Evolutionary conservation across 805 yeast species (phyloP).

Genomic region (Danielia reshetovae): DNA sequence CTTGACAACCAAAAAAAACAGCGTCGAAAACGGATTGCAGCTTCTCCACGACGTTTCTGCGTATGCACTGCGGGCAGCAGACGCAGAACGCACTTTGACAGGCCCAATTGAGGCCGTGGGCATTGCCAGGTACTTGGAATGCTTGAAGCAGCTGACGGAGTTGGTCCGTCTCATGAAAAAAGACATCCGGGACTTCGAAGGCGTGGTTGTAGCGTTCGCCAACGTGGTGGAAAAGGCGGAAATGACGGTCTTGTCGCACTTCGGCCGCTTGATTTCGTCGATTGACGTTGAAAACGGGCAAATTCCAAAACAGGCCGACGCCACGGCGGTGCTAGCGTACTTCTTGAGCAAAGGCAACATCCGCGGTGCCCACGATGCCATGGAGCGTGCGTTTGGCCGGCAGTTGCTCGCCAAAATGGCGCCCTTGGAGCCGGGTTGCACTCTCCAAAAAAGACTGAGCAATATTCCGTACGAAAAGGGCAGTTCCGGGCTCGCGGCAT

Average conservation of each 20-base stretch:
- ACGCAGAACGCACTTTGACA: conserved; percentile 34
- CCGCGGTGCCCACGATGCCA: conserved; percentile 12
- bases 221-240: conserved; percentile 57
- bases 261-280: conserved; percentile 25
- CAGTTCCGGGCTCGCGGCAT: conserved; percentile 52
- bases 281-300: conserved; percentile 5
- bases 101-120: conserved; percentile 39
- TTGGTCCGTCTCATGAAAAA: conserved; percentile 43
- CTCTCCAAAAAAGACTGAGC: conserved; percentile 30
- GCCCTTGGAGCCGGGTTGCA: conserved; percentile 44
- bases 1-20: conserved; percentile 50
- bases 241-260: conserved; percentile 46
- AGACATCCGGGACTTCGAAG: conserved; percentile 54
- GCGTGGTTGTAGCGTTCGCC: conserved; percentile 59
- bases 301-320: conserved; percentile 9
- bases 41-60: conserved; percentile 49
- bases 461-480: conserved; percentile 57
- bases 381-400: conserved; percentile 11
- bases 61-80: conserved; percentile 43
- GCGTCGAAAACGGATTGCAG: conserved; percentile 54
- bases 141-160: conserved; percentile 37
- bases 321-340: conserved; percentile 8
- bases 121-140: conserved; percentile 29
- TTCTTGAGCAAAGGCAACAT: conserved; percentile 9
- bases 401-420: conserved; percentile 6